Percentiles rank a stretch among this genome's conserved stretches.
Evolutionary conservation across 192 early-diverging fungal species (phyloP).

Genomic region (Coemansia sp.): DNA sequence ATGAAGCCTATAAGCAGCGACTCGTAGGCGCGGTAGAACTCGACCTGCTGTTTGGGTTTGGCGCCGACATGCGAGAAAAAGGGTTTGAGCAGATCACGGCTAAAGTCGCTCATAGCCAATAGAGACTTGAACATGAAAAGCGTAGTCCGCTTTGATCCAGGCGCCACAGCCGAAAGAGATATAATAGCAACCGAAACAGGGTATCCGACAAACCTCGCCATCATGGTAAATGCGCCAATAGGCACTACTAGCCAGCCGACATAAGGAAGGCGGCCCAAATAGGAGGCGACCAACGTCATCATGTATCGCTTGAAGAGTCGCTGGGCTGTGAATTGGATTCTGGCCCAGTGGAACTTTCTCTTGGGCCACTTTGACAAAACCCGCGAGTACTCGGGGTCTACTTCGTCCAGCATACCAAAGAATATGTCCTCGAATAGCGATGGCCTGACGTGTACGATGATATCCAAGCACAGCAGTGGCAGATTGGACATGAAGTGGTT

Average conservation of each 20-base stretch:
- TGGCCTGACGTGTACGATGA: slow-evolving; percentile 32
- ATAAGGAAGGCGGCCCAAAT: slow-evolving; percentile 24
- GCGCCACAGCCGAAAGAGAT: slow-evolving; percentile 20
- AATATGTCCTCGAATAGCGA: slow-evolving; percentile 34
- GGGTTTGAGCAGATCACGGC: slow-evolving; percentile 42
- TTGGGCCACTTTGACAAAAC: slow-evolving; percentile 35
- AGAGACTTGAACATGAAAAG: slow-evolving; percentile 50
- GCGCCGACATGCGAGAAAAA: slow-evolving; percentile 42
- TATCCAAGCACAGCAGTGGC: slow-evolving; percentile 42
- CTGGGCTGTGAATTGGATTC: slow-evolving; percentile 34
- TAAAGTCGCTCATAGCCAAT: slow-evolving; percentile 46
- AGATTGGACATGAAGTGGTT: slow-evolving; percentile 38
- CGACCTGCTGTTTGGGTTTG: slow-evolving; percentile 42
- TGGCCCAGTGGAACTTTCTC: slow-evolving; percentile 37
- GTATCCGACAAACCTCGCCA: slow-evolving; percentile 47
- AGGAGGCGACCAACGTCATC: slow-evolving; percentile 37
- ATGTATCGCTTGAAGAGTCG: slow-evolving; percentile 33
- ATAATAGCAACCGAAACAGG: slow-evolving; percentile 28
- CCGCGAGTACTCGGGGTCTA: slow-evolving; percentile 36
- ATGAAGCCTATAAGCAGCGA: slow-evolving; percentile 44
- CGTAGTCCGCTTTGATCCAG: slow-evolving; percentile 23
- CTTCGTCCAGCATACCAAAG: slow-evolving; percentile 38
- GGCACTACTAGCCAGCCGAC: slow-evolving; percentile 49
- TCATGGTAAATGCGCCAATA: slow-evolving; percentile 29
- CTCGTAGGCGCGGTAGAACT: slow-evolving; percentile 38